Evolutionary conservation across 2,329 filamentous ascomycete species (phyloP).

Genomic region (Acrodontium crateriforme): DNA sequence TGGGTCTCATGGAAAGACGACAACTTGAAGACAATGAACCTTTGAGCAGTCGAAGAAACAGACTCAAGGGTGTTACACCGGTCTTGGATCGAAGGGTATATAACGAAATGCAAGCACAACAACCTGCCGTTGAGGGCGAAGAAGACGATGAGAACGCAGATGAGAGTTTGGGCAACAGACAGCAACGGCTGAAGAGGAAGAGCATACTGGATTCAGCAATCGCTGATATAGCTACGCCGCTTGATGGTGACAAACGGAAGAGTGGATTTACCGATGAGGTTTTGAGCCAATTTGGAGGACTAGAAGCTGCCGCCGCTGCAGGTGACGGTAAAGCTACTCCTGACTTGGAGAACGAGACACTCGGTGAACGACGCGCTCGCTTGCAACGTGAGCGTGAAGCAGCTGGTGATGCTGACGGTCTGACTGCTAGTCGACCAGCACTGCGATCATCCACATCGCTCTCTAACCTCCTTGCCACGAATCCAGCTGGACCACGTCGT

Average conservation of each 20-base stretch:
- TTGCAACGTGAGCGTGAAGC: conserved; percentile 55
- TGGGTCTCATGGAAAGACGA: conserved; percentile 66
- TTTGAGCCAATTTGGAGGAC: conserved; percentile 47
- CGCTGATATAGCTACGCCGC: conserved; percentile 21
- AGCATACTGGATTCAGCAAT: conserved; percentile 35
- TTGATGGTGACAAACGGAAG: conserved; percentile 27
- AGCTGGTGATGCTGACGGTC: conserved; percentile 9
- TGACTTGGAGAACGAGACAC: conserved; percentile 52
- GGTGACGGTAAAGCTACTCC: conserved; percentile 6
- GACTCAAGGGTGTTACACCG: conserved; percentile 48
- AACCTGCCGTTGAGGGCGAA: conserved; percentile 20
- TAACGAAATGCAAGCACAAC: conserved; percentile 11
- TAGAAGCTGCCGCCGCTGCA: conserved; percentile 18
- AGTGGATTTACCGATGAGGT: conserved; percentile 56
- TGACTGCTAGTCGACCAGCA: conserved; percentile 22
- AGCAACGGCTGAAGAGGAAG: conserved; percentile 48
- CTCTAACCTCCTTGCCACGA: conserved; percentile 45
- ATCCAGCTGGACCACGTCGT: conserved; percentile 12
- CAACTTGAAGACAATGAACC: conserved; percentile 90
- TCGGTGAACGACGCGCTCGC: conserved; percentile 62
- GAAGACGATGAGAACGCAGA: conserved; percentile 40
- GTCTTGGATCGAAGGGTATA: conserved; percentile 10
- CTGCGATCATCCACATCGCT: conserved; percentile 37
- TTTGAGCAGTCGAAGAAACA: conserved; percentile 59
- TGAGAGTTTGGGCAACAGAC: conserved; percentile 54